Evolutionary conservation across 352 stramenopile species (phyloP), one percentile per base, ranked within the genome.

Genomic region (Globisporangium cystogenes): DNA sequence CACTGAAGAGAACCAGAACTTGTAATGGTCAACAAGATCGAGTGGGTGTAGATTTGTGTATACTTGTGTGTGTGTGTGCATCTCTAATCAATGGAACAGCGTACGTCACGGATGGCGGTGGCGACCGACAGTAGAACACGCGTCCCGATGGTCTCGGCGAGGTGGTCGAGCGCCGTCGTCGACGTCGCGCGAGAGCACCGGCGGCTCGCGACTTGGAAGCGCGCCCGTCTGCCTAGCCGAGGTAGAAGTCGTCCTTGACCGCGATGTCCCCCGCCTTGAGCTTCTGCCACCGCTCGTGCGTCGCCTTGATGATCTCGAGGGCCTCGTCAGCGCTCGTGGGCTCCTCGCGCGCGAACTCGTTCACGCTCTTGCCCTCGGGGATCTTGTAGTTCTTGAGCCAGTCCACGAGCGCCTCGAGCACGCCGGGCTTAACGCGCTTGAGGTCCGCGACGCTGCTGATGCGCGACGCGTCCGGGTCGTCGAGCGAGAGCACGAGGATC

Each of bases 361-460:
- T 99, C 56, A 91, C 84, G 8, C 77, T 70, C 72, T 99, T 99
- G 51, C 96, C 97, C 59, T 99, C 96, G 0, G 89, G 90, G n/a
- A 97, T 98, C 76, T 99, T 99, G 82, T 99, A 99, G 49, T 95
- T 95, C 59, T 97, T 98, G 36, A 99, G 76, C 97, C 97, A 99
- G 66, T 99, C 88, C 10, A 95, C 69, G 14, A 99, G 66, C 8
- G 72, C 65, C 21, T 89, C 87, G 21, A 98, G 62, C 20, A 92
- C 83, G 36, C 94, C 93, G 3, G 96, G 96, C 63, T 97, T 97
- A 44, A 96, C 62, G 35, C 64, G 65, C 63, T 98, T 82, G 27
- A 99, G 72, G 74, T 98, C 95, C 18, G 78, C 72, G 36, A 98
- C 72, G 18, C 48, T 85, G 59, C 95, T 76, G 50, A 99, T 97